Conservation (phyloP, 129 eudicot species). For the Kitagawia praeruptora region DNA sequence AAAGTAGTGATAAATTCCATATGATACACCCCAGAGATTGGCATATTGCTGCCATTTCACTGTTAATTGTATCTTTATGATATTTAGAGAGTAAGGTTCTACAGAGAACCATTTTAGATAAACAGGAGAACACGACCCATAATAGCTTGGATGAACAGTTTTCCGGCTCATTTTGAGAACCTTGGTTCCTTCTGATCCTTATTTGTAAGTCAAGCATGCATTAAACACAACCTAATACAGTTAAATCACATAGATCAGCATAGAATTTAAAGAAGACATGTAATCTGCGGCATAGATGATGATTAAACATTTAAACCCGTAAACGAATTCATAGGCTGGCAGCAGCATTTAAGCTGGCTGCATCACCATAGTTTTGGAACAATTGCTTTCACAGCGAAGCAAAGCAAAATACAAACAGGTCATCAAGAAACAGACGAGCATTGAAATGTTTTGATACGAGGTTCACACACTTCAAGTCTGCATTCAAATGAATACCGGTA, state of each 20-base stretch:
- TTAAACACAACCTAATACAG: not conserved
- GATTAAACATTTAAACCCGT: not conserved
- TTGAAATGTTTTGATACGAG: not conserved
- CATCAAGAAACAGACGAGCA: not conserved
- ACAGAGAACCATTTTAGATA: too few relatives aligned
- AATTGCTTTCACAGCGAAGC: not conserved
- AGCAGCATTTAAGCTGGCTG: not conserved
- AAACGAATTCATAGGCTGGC: not conserved
- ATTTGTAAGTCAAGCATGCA: not conserved
- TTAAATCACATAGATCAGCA: not conserved
- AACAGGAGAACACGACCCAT: too few relatives aligned
- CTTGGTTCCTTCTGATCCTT: not conserved
- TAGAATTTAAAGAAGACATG: not conserved
- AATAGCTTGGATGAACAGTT: too few relatives aligned
- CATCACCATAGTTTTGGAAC: not conserved
- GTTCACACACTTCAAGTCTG: not conserved
- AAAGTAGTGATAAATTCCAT: not conserved
- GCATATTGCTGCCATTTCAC: too few relatives aligned
- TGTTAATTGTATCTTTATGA: too few relatives aligned
- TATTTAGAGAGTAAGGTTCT: too few relatives aligned
- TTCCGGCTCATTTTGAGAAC: not conserved
- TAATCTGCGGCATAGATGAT: not conserved
- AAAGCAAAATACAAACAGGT: not conserved
- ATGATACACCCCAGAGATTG: too few relatives aligned
- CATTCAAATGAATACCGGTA: constrained; percentile 3